A percentile compares a stretch with the other conserved stretches of the same genome.
Conservation (phyloP, 2,329 filamentous ascomycete species). For the Penicillium digitatum region DNA sequence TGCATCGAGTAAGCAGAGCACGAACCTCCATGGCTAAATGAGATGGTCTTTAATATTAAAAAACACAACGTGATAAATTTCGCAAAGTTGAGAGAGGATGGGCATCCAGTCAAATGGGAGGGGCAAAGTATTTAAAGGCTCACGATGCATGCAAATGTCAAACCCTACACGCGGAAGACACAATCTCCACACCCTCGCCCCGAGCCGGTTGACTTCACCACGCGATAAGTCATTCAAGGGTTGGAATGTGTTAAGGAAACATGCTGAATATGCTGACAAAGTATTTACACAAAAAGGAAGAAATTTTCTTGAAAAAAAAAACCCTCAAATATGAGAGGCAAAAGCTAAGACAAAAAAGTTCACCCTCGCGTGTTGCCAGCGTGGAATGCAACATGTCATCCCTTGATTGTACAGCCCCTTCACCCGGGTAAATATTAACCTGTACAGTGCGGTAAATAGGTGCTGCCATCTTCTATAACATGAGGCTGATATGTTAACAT, state of each 20-base stretch:
- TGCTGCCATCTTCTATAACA: not conserved
- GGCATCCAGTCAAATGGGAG: not conserved
- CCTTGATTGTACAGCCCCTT: conserved; percentile 26
- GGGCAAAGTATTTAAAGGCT: conserved; percentile 5
- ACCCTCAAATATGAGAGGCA: not conserved
- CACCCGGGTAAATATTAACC: not conserved
- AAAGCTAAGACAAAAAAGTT: conserved; percentile 3
- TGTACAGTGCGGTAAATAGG: not conserved
- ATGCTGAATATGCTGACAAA: not conserved
- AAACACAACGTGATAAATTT: not conserved
- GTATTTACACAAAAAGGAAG: not conserved
- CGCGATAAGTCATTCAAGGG: conserved; percentile 13
- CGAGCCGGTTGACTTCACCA: conserved; percentile 10
- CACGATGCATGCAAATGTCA: conserved; percentile 8
- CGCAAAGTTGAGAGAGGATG: not conserved
- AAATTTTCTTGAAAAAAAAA: not conserved
- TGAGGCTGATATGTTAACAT: not conserved
- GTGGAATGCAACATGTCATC: conserved; percentile 26
- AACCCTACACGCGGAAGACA: conserved; percentile 11
- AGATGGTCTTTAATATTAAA: too few species aligned
- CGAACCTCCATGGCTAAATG: conserved; percentile 10
- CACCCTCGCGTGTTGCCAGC: conserved; percentile 12
- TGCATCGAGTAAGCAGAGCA: not conserved
- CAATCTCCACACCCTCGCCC: conserved; percentile 6
- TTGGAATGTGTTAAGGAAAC: conserved; percentile 6